Conservation (phyloP, 345 rosid species). For the Angophora floribunda region DNA sequence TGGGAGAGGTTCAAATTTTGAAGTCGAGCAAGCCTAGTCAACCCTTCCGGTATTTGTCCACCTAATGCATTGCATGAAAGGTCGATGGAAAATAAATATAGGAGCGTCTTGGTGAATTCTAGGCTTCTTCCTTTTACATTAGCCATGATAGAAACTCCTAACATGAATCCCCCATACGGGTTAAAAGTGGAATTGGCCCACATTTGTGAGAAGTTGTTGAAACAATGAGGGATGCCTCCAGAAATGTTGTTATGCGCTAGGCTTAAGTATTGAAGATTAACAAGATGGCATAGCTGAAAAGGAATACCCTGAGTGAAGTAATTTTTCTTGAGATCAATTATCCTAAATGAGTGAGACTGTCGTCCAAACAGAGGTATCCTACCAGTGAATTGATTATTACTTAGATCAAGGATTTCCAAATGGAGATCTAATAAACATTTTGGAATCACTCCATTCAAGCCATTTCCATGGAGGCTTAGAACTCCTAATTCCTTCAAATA, state of each 20-base stretch:
- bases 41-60: neutral
- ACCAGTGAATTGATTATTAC: neutral
- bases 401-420: rapidly evolving
- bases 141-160: neutral
- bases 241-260: neutral
- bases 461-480: neutral
- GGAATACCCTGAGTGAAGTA: neutral
- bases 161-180: rapidly evolving
- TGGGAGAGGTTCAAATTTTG: neutral
- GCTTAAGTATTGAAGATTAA: neutral
- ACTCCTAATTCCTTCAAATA: neutral
- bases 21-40: neutral
- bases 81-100: neutral
- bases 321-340: neutral
- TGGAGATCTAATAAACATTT: neutral
- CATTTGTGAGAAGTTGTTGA: neutral
- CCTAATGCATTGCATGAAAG: neutral
- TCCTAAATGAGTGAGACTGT: neutral
- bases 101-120: neutral
- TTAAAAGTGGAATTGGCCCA: neutral
- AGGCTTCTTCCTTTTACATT: rapidly evolving
- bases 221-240: neutral
- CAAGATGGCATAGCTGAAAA: neutral
- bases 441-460: neutral
- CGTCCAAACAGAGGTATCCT: neutral